A percentile compares a stretch with the other conserved stretches of the same genome.
Evolutionary conservation across 1,284 basidiomycete species (phyloP).

Genomic region (Inonotus obliquus): DNA sequence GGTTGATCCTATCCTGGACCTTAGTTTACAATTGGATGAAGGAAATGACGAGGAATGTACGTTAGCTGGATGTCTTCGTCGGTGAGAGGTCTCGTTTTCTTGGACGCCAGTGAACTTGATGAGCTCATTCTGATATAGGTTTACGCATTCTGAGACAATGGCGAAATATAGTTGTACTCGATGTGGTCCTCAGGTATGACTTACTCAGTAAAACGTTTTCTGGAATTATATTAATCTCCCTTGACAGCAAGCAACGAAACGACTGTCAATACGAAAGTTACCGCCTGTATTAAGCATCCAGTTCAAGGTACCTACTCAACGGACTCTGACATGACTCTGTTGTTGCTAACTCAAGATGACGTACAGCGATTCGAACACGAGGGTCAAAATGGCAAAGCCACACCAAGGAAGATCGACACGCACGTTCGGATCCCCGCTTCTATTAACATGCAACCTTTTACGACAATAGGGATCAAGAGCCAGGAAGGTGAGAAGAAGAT

Average conservation of each 20-base stretch:
- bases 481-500: conserved; percentile 31
- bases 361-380: conserved; percentile 86
- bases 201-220: not conserved
- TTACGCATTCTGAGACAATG: conserved; percentile 73
- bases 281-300: conserved; percentile 93
- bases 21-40: conserved; percentile 80
- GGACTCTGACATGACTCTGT: not conserved
- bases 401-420: conserved; percentile 82
- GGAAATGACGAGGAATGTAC: conserved; percentile 53
- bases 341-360: conserved; percentile 1
- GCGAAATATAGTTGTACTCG: conserved; percentile 66
- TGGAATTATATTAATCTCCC: not conserved
- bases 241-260: conserved; percentile 72
- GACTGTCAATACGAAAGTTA: conserved; percentile 78
- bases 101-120: not conserved
- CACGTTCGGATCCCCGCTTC: conserved; percentile 79
- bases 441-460: conserved; percentile 88
- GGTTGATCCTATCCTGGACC: conserved; percentile 86
- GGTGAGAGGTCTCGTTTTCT: conserved; percentile 36
- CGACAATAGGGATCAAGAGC: conserved; percentile 52
- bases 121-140: conserved; percentile 37
- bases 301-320: conserved; percentile 68
- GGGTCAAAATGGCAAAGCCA: conserved; percentile 51
- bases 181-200: conserved; percentile 37
- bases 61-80: conserved; percentile 62